These are phyloP conservation scores for Dendrocalamus sinicus DNA, from an alignment of 176 grass and related monocot species.

Conservation along the genomic window DNA sequence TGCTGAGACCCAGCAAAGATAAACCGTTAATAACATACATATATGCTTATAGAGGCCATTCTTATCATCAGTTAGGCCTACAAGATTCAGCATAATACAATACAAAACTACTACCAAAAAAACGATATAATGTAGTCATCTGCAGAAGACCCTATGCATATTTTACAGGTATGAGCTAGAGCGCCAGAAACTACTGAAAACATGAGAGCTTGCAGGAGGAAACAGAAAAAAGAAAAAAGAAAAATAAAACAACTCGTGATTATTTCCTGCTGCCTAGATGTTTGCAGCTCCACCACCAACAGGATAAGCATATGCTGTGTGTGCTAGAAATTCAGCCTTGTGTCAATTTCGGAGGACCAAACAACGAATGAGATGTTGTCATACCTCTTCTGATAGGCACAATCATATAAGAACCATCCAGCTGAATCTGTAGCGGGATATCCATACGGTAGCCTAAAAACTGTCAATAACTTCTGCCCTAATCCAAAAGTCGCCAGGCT, in stretches of 20 bases:
- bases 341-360: neutral
- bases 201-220: constrained; percentile 10
- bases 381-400: neutral
- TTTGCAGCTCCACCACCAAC: neutral
- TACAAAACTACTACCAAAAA: constrained; percentile 26
- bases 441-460: constrained; percentile 9
- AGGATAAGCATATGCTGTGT: neutral
- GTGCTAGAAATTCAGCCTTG: neutral
- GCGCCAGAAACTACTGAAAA: neutral
- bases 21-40: neutral
- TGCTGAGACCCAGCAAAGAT: neutral
- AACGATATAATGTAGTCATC: constrained; percentile 27
- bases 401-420: neutral
- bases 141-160: constrained; percentile 48
- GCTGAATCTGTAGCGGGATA: neutral
- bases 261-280: constrained; percentile 42
- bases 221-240: neutral
- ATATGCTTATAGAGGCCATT: constrained; percentile 24
- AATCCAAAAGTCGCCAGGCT: constrained; percentile 1
- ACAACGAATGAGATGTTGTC: neutral
- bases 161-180: constrained; percentile 54
- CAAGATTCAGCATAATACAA: constrained; percentile 26
- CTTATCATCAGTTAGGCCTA: constrained; percentile 9
- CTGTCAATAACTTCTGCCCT: neutral
- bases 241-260: constrained; percentile 7